A percentile compares a stretch with the other conserved stretches of the same genome.
Evolutionary conservation across 345 rosid genomes (phyloP).

Genomic region (Citrus hindsii): DNA sequence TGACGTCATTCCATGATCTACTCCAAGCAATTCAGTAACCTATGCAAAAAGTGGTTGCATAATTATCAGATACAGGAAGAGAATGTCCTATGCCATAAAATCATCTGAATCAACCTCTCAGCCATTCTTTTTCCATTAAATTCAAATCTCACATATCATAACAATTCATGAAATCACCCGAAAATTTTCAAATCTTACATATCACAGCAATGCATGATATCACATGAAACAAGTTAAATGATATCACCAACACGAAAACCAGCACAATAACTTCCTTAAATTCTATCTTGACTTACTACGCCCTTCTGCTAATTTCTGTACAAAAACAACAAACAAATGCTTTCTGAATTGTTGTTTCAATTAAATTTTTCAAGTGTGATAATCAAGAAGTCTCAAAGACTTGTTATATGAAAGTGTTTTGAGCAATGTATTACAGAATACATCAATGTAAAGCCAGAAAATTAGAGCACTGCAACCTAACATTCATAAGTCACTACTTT

Average conservation of each 20-base stretch:
- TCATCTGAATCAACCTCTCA: background rate
- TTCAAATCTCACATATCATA: background rate
- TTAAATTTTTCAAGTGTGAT: too few species aligned
- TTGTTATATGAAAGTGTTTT: background rate
- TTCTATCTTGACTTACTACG: background rate
- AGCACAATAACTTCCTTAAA: background rate
- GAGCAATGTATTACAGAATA: background rate
- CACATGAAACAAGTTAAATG: background rate
- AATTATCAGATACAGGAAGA: conserved; percentile 11
- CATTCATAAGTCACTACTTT: background rate
- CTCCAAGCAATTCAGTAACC: conserved; percentile 62
- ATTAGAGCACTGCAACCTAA: background rate
- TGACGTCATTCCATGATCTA: conserved; percentile 21
- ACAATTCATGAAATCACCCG: background rate
- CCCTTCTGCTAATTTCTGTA: background rate
- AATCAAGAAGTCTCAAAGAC: background rate
- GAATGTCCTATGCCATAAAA: background rate
- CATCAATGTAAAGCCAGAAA: background rate
- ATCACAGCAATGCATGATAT: background rate
- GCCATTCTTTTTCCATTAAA: background rate
- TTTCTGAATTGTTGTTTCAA: background rate
- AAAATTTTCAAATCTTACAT: background rate
- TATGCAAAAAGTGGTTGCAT: conserved; percentile 27
- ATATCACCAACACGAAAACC: background rate
- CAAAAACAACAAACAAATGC: background rate